Base-by-base conservation (phyloP, 2,329 filamentous ascomycete genomes). In the Stagonosporopsis cucurbitacearum region DNA sequence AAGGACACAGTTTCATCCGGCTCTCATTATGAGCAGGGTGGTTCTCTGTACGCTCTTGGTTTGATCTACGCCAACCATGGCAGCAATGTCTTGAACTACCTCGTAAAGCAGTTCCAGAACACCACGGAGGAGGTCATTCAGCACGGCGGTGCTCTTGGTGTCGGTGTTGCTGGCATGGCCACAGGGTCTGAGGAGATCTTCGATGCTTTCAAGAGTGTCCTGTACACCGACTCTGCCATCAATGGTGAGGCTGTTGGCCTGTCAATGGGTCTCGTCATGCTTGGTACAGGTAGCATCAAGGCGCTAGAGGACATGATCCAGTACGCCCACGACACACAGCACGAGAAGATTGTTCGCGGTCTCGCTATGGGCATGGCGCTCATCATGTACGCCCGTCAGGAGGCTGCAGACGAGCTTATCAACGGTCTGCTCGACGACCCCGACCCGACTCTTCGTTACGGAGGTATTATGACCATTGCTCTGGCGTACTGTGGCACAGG, bases 401-500 rank as follows among this genome's bases (percentile, higher is more conserved):
- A 99, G 77, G 89, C 89, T 61, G 95, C 95, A 12, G 95, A 99
- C 76, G 90, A 95, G 70, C 85, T 98, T 67, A 96, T 99, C 64
- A 94, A 96, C 71, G 92, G 91, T 43, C 87, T 99, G 2, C 84
- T 99, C 32, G 92, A 92, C 62, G 95, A 99, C 67, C 91, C 95
- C 1, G 94, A 99, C 73, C 92, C 95, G 65, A 94, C 92, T 7
- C 83, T 99, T 58, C 88, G 95, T 64, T 99, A 99, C 67, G 95
- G 95, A 74, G 95, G 95, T 81, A 96, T 99, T 76, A 92, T 99
- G 87, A 96, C 95, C n/a, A 91, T 99, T 54, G 95, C 95, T 47
- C 83, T 99, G 73, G 95, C 95, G 17, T 99, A 99, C 80, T 97
- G 94, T 73, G 95, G 95, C 54, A 97, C 91, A 36, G 91, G 94